phyloP scores from a whole-genome alignment of 2,329 filamentous ascomycete genomes.

The Chalaropsis ovoidea region DNA sequence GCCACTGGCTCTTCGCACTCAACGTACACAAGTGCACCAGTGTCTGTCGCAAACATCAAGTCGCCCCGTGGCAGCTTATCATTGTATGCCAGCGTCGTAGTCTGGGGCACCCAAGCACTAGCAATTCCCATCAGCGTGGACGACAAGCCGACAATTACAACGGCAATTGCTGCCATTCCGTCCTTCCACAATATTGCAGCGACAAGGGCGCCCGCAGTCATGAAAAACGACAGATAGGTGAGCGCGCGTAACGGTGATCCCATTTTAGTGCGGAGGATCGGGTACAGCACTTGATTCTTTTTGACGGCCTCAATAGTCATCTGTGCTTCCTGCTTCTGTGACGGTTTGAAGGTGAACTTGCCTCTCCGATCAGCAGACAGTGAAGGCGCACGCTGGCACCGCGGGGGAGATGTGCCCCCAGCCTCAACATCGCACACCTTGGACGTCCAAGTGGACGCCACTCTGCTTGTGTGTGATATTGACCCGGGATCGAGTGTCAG shows the following conservation, averaged over 20 bases:
- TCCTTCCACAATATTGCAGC: constrained; percentile 34
- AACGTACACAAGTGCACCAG: constrained; percentile 50
- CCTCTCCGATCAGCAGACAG: no score
- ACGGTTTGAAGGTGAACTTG: no score
- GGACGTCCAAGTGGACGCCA: no score
- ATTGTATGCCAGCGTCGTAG: constrained; percentile 42
- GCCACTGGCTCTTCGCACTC: constrained; percentile 50
- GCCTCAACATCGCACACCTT: no score
- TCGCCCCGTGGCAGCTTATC: constrained; percentile 45
- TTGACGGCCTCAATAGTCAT: no score
- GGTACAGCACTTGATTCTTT: background rate
- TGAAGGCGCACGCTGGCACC: no score
- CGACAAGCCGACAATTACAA: constrained; percentile 43
- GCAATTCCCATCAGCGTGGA: constrained; percentile 48
- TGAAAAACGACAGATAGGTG: constrained; percentile 42
- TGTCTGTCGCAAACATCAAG: constrained; percentile 51
- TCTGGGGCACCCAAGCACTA: constrained; percentile 47
- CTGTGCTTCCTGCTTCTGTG: background rate
- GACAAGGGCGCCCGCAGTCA: constrained; percentile 39
- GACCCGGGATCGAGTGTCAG: no score
- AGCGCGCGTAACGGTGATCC: constrained; percentile 47
- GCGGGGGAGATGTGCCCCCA: no score
- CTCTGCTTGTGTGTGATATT: no score
- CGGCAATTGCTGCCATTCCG: constrained; percentile 35
- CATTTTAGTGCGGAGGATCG: constrained; percentile 40